Percentiles rank a stretch among this genome's conserved stretches.
Evolutionary conservation across 2,329 filamentous ascomycete genomes (phyloP).

Genomic region (Botrytis galanthina): DNA sequence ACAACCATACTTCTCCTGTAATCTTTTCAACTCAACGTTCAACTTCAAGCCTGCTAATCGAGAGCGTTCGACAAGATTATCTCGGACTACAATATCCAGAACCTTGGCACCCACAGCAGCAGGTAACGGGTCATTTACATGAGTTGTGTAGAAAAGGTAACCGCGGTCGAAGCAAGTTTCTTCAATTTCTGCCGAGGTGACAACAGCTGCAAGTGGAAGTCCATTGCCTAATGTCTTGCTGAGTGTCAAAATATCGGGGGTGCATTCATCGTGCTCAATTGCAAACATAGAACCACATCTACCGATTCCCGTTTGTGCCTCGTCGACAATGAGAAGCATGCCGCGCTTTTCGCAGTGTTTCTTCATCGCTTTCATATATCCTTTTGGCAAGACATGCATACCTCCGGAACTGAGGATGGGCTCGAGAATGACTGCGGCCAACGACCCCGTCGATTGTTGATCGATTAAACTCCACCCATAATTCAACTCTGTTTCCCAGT

Average conservation of each 20-base stretch:
- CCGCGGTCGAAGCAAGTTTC: conserved; percentile 47
- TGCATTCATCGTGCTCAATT: conserved; percentile 52
- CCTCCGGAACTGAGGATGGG: conserved; percentile 47
- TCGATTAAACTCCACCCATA: conserved; percentile 63
- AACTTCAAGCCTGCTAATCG: conserved; percentile 47
- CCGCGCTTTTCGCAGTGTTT: conserved; percentile 52
- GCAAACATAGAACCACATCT: conserved; percentile 58
- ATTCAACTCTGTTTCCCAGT: conserved; percentile 63
- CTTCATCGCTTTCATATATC: conserved; percentile 57
- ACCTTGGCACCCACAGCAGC: conserved; percentile 61
- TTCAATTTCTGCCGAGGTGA: conserved; percentile 54
- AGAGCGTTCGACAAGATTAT: conserved; percentile 50
- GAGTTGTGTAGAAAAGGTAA: conserved; percentile 60
- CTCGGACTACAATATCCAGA: conserved; percentile 58
- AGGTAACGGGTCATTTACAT: conserved; percentile 60
- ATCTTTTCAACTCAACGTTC: conserved; percentile 46
- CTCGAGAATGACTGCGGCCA: conserved; percentile 63
- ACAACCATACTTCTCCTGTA: conserved; percentile 55
- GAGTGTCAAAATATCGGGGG: conserved; percentile 59
- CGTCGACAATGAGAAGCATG: conserved; percentile 59
- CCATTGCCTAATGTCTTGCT: conserved; percentile 62
- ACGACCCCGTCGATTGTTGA: conserved; percentile 55
- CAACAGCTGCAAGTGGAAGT: conserved; percentile 56
- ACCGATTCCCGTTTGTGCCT: conserved; percentile 59
- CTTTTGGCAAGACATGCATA: conserved; percentile 56